Percentiles rank a stretch among this genome's conserved stretches.
These are phyloP conservation scores for Buddleja alternifolia DNA, from an alignment of 257 asterid species.

Conservation along the genomic window DNA sequence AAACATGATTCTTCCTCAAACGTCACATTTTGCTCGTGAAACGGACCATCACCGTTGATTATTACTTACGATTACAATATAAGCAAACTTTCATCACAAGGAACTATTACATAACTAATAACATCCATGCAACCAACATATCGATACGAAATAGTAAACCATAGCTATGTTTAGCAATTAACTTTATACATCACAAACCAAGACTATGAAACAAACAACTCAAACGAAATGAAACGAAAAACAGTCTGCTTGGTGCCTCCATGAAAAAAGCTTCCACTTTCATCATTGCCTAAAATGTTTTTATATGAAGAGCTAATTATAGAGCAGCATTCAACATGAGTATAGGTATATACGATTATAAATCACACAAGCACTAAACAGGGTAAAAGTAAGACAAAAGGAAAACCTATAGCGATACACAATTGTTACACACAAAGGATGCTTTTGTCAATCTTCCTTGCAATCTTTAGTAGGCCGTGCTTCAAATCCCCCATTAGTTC, in stretches of 20 bases:
- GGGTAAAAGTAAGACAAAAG: not conserved
- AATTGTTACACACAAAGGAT: slow-evolving; percentile 29
- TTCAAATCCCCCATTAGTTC: slow-evolving; percentile 73
- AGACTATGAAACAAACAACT: not conserved
- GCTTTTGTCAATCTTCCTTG: slow-evolving; percentile 50
- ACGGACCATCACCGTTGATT: not conserved
- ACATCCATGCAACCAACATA: too few species aligned
- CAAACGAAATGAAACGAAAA: not conserved
- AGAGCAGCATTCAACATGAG: slow-evolving; percentile 45
- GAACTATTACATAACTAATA: too few species aligned
- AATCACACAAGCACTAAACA: slow-evolving; percentile 32
- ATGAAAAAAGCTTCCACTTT: slow-evolving; percentile 18
- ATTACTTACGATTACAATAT: too few species aligned
- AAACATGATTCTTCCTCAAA: slow-evolving; percentile 2
- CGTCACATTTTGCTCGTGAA: not conserved
- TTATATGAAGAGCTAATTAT: slow-evolving; percentile 29
- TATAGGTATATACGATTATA: slow-evolving; percentile 47
- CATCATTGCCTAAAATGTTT: slow-evolving; percentile 34
- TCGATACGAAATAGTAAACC: too few species aligned
- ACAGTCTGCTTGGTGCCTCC: slow-evolving; percentile 8
- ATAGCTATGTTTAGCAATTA: not conserved
- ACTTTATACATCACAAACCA: not conserved
- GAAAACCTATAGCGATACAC: slow-evolving; percentile 44
- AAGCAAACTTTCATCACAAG: too few species aligned
- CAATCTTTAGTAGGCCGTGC: slow-evolving; percentile 71